A percentile compares a stretch with the other conserved stretches of the same genome.
phyloP scores from a whole-genome alignment of 805 yeast species.

The Starmera amethionina region DNA sequence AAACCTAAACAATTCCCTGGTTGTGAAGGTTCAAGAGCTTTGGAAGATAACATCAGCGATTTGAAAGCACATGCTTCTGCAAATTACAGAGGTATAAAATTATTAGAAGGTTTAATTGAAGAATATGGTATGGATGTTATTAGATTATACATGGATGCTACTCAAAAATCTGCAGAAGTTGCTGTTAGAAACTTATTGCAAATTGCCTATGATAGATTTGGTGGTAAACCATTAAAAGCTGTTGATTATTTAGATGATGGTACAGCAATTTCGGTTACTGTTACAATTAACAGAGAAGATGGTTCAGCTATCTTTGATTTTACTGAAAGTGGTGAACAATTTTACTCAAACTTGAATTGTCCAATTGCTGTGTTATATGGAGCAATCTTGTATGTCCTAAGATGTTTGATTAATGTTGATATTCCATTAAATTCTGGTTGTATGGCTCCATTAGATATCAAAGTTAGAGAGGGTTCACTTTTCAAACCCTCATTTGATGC shows the following conservation, averaged over 20 bases:
- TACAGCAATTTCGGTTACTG: constrained; percentile 32
- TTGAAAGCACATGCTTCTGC: constrained; percentile 42
- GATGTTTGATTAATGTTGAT: constrained; percentile 40
- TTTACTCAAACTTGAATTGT: constrained; percentile 44
- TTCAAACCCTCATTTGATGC: constrained; percentile 30
- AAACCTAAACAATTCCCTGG: constrained; percentile 38
- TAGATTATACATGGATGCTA: constrained; percentile 36
- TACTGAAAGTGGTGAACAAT: constrained; percentile 41
- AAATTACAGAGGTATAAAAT: constrained; percentile 39
- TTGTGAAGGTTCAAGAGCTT: constrained; percentile 44
- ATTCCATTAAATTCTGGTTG: constrained; percentile 53
- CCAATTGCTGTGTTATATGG: constrained; percentile 45
- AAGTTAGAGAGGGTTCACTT: constrained; percentile 24
- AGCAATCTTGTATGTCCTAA: constrained; percentile 42
- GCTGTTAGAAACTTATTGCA: constrained; percentile 30
- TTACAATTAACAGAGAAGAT: constrained; percentile 28
- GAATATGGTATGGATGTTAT: constrained; percentile 35
- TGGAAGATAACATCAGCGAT: constrained; percentile 42
- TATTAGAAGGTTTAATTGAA: constrained; percentile 30
- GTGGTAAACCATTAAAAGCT: constrained; percentile 28
- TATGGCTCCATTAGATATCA: constrained; percentile 32
- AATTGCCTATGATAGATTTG: constrained; percentile 31
- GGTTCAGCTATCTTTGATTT: constrained; percentile 41
- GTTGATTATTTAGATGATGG: constrained; percentile 50
- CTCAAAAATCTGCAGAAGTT: constrained; percentile 35